Conservation (phyloP, 257 asterid genomes). For the Prunella vulgaris region DNA sequence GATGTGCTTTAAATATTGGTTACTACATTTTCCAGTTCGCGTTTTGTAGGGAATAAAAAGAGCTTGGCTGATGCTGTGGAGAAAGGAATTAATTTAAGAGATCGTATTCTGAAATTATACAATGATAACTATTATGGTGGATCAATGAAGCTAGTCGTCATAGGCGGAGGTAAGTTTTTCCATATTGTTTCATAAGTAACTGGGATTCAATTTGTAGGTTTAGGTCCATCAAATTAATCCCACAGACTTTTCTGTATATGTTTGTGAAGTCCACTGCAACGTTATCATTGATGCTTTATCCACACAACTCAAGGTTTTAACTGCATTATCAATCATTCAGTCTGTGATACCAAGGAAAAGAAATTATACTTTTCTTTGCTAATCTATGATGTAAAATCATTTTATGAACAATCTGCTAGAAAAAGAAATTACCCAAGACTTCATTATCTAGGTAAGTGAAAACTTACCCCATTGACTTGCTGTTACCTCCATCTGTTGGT, state of each 20-base stretch:
- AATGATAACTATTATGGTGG: slow-evolving; percentile 73
- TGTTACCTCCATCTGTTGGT: too few species aligned
- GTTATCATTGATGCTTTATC: neutral
- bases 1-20: slow-evolving; percentile 11
- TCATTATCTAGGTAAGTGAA: too few species aligned
- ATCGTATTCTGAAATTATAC: slow-evolving; percentile 65
- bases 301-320: too few species aligned
- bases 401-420: neutral
- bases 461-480: too few species aligned
- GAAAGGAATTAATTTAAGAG: slow-evolving; percentile 84
- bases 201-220: neutral
- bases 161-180: slow-evolving; percentile 78
- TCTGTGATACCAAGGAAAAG: too few species aligned
- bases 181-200: neutral
- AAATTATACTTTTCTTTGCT: neutral
- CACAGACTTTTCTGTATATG: neutral
- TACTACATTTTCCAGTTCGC: slow-evolving; percentile 6
- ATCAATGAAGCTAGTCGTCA: slow-evolving; percentile 83
- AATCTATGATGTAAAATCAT: neutral
- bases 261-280: neutral
- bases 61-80: slow-evolving; percentile 89
- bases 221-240: neutral
- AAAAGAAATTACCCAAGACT: too few species aligned
- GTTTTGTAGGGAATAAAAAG: slow-evolving; percentile 78
- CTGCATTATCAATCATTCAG: too few species aligned